Base-by-base conservation (phyloP, 2,329 filamentous ascomycete genomes). In the Ascochyta pisi region DNA sequence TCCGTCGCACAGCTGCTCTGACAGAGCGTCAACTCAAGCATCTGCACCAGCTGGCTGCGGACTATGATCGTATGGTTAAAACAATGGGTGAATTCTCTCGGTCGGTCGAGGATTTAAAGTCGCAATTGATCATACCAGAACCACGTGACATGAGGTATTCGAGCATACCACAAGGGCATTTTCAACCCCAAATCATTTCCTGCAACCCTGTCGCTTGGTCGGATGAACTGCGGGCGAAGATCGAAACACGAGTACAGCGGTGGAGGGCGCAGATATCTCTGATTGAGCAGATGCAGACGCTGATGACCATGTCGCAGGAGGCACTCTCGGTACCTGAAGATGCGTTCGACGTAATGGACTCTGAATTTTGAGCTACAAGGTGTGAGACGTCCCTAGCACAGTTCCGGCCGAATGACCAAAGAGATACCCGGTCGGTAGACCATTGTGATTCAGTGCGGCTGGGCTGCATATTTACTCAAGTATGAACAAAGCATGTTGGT, bases 1-100 rank as follows among this genome's bases (percentile, higher is more conserved):
- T 71, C 3, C 71, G 70, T 4, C 68, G 63, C 29, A 58, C 69
- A 48, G 65, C 66, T n/a, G 35, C 61, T 8, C 50, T 70, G 50
- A 61, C 37, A 10, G 0, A 29, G 1, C 31, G 37, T 7, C 62
- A 73, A 35, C 45, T 62, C 8, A 39, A 33, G 6, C 49, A 66
- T 34, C 57, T 74, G 3, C 39, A 53, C 2, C 45, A 65, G 12
- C 46, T 74, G 4, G 58, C 59, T 2, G 16, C 41, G 1, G 63
- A 73, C n/a, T 60, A 65, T 47, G 34, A 54, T 6, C n/a, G 35
- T 1, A 69, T 73, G 63, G 42, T 61, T 0, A 15, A 26, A 12
- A 57, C 63, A 4, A 23, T 71, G 19, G 15, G 52, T 1, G 24
- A 40, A 0, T 39, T 70, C 0, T 54, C 63, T 2, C 26, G 34